A percentile compares a stretch with the other conserved stretches of the same genome.
These are phyloP conservation scores for Fusarium sp. DNA, from an alignment of 2,329 filamentous ascomycete genomes.

Conservation along the genomic window DNA sequence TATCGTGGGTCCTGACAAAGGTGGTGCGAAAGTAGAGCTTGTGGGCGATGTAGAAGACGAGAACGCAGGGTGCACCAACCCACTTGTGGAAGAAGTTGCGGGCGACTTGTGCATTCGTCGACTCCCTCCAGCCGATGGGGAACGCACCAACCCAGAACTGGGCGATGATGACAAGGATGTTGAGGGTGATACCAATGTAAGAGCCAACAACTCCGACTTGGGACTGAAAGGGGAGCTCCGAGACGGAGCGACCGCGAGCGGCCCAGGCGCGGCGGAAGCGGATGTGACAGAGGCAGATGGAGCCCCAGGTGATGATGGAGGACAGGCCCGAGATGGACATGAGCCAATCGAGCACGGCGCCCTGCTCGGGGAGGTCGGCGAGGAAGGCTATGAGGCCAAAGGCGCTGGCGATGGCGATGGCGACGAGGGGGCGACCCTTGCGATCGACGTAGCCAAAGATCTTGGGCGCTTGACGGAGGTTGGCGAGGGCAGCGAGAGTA, in stretches of 20 bases:
- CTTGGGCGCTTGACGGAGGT: constrained; percentile 83
- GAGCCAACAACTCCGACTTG: constrained; percentile 84
- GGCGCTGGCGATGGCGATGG: constrained; percentile 73
- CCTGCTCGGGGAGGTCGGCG: constrained; percentile 70
- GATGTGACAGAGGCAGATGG: constrained; percentile 91
- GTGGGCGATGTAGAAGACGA: constrained; percentile 76
- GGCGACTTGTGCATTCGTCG: constrained; percentile 59
- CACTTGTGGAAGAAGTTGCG: constrained; percentile 79
- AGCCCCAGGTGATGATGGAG: constrained; percentile 82
- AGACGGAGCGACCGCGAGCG: constrained; percentile 72
- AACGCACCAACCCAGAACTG: constrained; percentile 91
- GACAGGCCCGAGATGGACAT: constrained; percentile 78
- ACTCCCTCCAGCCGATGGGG: constrained; percentile 69
- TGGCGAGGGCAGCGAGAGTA: constrained; percentile 88
- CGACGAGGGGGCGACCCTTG: constrained; percentile 79
- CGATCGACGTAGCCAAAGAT: constrained; percentile 85
- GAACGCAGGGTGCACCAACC: constrained; percentile 75
- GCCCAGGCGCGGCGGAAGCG: constrained; percentile 88
- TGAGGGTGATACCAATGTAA: constrained; percentile 81
- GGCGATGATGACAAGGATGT: constrained; percentile 78
- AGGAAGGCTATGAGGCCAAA: constrained; percentile 83
- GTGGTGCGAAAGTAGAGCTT: constrained; percentile 79
- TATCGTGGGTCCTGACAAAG: constrained; percentile 74
- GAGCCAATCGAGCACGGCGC: constrained; percentile 81
- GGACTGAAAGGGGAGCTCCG: constrained; percentile 83